Base-by-base conservation (phyloP, 805 yeast species). In the Wickerhamiella shivajii region DNA sequence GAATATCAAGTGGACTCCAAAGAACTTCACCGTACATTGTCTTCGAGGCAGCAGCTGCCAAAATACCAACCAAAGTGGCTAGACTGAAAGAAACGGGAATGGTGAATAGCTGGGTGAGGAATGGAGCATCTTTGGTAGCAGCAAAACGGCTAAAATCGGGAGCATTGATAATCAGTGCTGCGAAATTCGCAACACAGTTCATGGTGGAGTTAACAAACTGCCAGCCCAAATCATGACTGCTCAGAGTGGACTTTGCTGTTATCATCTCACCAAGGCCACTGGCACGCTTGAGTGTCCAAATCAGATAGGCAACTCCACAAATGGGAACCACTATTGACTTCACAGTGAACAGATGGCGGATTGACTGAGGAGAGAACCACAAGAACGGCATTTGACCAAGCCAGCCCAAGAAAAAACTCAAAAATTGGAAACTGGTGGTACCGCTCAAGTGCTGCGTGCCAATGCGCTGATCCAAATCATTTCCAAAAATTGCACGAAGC, bases 101-200 rank as follows among this genome's bases (percentile, higher is more conserved):
- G 2, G 87, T 63, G 24, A 77, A 47, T 5, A 49, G 45, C 53
- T 74, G 83, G 2, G 81, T 66, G 7, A 31, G 24, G 2, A 43
- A 38, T 3, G 36, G 36, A 3, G 75, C 64, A 5, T 47, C 44
- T n/a, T 27, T 24, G 14, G 69, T 59, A 28, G 46, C 52, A 7
- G 93, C 77, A 57, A 81, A 76, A 55, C 95, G 70, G 17, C 93
- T 67, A 55, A 83, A 83, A 61, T 83, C 95, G 2, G 94, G 92
- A 11, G 90, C 79, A 57, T 83, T 83, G 34, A 77, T 68, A 49
- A 84, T 77, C 47, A 83, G 65, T n/a, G 94, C 77, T 4, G 93
- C 90, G 50, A 83, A 83, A 57, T 81, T 83, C 18, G 92, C 79
- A 41, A 83, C 59, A 14, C 84, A 66, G 56, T 74, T 76, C 93